Base-by-base conservation (phyloP, 192 early-diverging fungal genomes). In the Rhizoclosmatium sp. region DNA sequence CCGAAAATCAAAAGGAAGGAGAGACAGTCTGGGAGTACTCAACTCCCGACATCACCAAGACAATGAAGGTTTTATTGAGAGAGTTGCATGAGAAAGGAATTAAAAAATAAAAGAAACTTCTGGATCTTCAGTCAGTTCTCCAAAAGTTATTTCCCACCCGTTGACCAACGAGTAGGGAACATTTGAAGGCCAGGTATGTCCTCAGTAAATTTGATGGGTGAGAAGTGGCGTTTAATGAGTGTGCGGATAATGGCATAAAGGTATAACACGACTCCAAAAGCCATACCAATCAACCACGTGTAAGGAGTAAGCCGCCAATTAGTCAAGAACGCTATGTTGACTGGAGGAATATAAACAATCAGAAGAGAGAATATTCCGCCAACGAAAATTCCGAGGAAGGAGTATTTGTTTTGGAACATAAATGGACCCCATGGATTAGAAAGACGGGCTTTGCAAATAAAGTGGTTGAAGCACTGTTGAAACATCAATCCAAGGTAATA, bases 381-480 rank as follows among this genome's bases (percentile, higher is more conserved):
- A 59, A 88, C 59, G 74, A 94, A 92, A 21, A 82, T 41, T 80
- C 80, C 47, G 4, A 46, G n/a, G 41, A 80, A 73, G 23, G 65
- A 60, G 4, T 40, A 83, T 81, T 85, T 93, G 95, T 75, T 91
- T 69, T 89, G 80, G 84, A 96, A 92, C 89, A 94, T 93, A 79
- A 93, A 94, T 67, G 72, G 83, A 5, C 94, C 94, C 78, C 95
- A 92, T n/a, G 95, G 95, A 67, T 94, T 73, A 3, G 88, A 84
- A 65, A 92, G 84, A 16, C 92, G 82, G 59, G 92, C 91, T 87
- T 97, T 98, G 85, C 93, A 95, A 14, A 93, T 94, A 84, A 98
- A 98, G 87, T 95, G 82, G 82, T 98, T 98, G 88, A 93, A 97
- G 59, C 96, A 90, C 81, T 98, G 97, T 83, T 93, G 89, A 77